Percentiles rank a stretch among this genome's conserved stretches.
Conservation (phyloP, 2,329 filamentous ascomycete species). For the Fusarium tanahbumbuense region DNA sequence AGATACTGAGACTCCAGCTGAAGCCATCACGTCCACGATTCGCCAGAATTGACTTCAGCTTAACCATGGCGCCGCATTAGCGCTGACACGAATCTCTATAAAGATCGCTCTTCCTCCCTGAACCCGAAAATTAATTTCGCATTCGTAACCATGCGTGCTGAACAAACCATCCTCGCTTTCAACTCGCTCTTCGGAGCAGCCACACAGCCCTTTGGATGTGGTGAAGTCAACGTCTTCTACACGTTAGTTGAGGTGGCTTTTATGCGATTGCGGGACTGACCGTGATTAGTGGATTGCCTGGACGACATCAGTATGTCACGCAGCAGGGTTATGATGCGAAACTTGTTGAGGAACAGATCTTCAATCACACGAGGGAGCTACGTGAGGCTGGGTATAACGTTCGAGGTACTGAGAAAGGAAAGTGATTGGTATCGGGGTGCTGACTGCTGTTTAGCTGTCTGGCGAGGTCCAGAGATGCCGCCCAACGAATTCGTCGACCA, state of each 20-base stretch:
- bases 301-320: constrained; percentile 5
- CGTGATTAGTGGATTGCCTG: not conserved
- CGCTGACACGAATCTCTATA: not conserved
- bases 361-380: constrained; percentile 13
- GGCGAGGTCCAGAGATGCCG: constrained; percentile 7
- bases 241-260: not conserved
- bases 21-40: not conserved
- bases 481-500: not conserved
- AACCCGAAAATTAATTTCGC: not conserved
- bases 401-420: rapidly evolving
- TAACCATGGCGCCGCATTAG: not conserved
- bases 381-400: constrained; percentile 16
- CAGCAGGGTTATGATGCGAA: constrained; percentile 10
- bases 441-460: not conserved
- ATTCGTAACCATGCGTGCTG: not conserved
- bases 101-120: not conserved
- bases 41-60: not conserved
- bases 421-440: rapidly evolving
- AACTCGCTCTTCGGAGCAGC: not conserved
- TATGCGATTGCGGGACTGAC: too few species aligned
- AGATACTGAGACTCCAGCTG: not conserved
- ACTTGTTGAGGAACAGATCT: constrained; percentile 5
- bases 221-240: constrained; percentile 15
- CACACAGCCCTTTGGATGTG: not conserved
- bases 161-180: not conserved